These are phyloP conservation scores for Paecilomyces fulvus DNA, from an alignment of 2,329 filamentous ascomycete genomes.

Conservation along the genomic window DNA sequence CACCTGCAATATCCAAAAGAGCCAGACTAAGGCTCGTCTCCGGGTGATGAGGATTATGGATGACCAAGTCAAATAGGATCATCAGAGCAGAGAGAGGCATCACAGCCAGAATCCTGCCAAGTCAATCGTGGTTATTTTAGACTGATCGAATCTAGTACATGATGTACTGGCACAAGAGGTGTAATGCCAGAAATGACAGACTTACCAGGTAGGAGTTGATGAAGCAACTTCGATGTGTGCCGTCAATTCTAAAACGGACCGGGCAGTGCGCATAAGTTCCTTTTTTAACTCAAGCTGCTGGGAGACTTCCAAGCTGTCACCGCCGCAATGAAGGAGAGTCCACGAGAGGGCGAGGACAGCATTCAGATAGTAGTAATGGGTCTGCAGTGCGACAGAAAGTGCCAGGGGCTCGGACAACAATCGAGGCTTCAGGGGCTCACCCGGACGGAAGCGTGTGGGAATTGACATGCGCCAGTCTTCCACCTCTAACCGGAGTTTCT, in stretches of 20 bases:
- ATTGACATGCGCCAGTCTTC: conserved; percentile 19
- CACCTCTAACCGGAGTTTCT: conserved; percentile 11
- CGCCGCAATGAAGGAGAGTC: conserved; percentile 12
- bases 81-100: conserved; percentile 26
- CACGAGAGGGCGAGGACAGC: conserved; percentile 18
- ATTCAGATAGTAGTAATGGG: conserved; percentile 19
- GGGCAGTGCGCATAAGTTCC: conserved; percentile 17
- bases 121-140: background rate
- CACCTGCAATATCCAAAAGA: conserved; percentile 30
- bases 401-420: conserved; percentile 5
- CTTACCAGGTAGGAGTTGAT: too few species aligned
- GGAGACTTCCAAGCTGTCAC: conserved; percentile 3
- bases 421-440: conserved; percentile 7
- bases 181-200: too few species aligned
- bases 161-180: too few species aligned
- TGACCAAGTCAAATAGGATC: conserved; percentile 29
- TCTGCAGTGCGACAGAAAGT: conserved; percentile 12
- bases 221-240: conserved; percentile 17
- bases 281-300: conserved; percentile 10
- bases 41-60: conserved; percentile 21
- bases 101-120: conserved; percentile 13
- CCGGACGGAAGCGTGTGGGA: conserved; percentile 16
- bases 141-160: too few species aligned
- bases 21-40: conserved; percentile 27
- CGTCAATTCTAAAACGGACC: conserved; percentile 20